Evolutionary conservation across 108 stramenopile species (phyloP), one percentile per base, ranked within the genome.

Genomic region (Mayamaea pseudoterrestris): DNA sequence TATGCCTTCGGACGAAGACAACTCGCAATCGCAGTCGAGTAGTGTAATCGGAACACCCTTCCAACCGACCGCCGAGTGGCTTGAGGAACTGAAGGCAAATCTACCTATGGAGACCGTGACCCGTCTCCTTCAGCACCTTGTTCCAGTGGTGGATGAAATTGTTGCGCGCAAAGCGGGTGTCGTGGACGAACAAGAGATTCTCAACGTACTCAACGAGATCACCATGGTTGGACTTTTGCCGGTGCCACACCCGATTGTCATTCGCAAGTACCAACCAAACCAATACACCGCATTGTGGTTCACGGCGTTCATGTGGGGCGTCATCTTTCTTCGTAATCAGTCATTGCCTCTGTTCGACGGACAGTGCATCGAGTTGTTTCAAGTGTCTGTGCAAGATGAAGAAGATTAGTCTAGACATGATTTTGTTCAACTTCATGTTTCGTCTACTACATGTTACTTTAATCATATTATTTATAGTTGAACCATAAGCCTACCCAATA

Each of bases 231-330:
- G 96, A 22, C 49, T 94, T 22, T 56, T 97, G 34, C 96, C 96
- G 18, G 91, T 95, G 3, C 98, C 98, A 0, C 98, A 99, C 69
- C 77, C 94, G 0, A 97, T 99, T 58, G 93, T 98, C 3, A 95
- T 99, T 42, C 79, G 95, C 17, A 93, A 95, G 59, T 97, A 99
- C 57, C 93, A 94, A 57, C 90, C 95, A 5, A 97, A 97, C 53
- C 81, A 94, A 50, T 94, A 88, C 66, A 98, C 95, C 3, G 82
- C 83, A 1, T 56, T 94, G 31, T 99, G 98, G 98, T 96, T 99
- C 61, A 96, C 95, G 23, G 92, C 93, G 3, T 98, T 91, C 56
- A 72, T 95, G 90, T 99, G 98, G 98, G 95, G 98, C 27, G 93
- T 98, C 26, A 76, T 99, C 41, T 99, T 93, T 65, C 68, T 96